A percentile compares a stretch with the other conserved stretches of the same genome.
Conservation (phyloP, 345 rosid species). For the Raphanus sativus region DNA sequence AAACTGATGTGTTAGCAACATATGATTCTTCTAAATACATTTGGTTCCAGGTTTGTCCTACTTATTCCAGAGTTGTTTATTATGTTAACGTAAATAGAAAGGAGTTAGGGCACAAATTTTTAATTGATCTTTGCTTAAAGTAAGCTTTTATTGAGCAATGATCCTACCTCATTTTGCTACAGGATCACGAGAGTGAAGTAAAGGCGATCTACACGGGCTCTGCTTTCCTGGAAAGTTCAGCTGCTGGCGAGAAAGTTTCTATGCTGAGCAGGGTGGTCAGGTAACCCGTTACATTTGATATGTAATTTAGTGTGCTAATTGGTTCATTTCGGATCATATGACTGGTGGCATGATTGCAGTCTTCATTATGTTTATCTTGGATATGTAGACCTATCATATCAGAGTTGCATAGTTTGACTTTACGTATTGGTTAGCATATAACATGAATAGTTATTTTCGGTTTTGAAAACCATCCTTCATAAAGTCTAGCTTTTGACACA, state of each 20-base stretch:
- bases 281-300: conserved; percentile 38
- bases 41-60: conserved; percentile 51
- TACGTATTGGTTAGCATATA: not conserved
- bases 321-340: conserved; percentile 4
- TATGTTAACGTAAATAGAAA: not conserved
- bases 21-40: conserved; percentile 76
- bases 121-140: not conserved
- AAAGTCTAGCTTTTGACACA: not conserved
- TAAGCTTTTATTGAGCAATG: not conserved
- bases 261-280: conserved; percentile 99
- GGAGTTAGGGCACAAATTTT: no score
- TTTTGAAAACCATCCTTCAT: not conserved
- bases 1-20: conserved; percentile 63
- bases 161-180: conserved; percentile 5
- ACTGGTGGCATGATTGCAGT: not conserved
- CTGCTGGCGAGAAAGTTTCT: conserved; percentile 64
- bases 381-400: not conserved
- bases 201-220: conserved; percentile 88
- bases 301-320: conserved; percentile 1
- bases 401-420: conserved; percentile 1
- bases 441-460: not conserved
- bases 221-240: conserved; percentile 56
- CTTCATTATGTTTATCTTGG: not conserved
- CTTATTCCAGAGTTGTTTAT: not conserved
- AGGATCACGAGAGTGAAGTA: conserved; percentile 72